Evolutionary conservation across 306 rosid species (phyloP).

Genomic region (Spatholobus suberectus): DNA sequence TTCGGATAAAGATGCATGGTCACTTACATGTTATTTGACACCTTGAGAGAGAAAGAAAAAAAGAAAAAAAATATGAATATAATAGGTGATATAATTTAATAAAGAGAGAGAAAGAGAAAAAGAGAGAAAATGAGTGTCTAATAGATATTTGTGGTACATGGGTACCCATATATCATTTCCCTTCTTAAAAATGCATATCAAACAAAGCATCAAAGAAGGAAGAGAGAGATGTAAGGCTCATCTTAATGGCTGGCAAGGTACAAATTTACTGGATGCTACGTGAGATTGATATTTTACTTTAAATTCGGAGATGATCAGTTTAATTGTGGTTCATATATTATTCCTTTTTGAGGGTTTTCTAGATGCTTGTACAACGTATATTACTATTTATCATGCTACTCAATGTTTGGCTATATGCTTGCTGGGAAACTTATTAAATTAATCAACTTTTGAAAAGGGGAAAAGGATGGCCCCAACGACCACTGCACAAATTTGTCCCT

Average conservation of each 20-base stretch:
- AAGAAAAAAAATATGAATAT: too few relatives aligned
- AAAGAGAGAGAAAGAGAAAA: too few relatives aligned
- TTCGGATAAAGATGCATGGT: too few relatives aligned
- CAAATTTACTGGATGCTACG: neutral
- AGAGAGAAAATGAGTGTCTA: too few relatives aligned
- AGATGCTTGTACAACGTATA: slow-evolving; percentile 5
- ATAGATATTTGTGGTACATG: too few relatives aligned
- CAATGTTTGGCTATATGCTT: neutral
- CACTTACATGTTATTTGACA: too few relatives aligned
- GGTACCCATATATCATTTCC: too few relatives aligned
- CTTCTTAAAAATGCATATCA: neutral
- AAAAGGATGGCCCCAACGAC: slow-evolving; percentile 43
- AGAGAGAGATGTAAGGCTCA: neutral
- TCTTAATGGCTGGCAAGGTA: slow-evolving; percentile 16
- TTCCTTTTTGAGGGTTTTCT: slow-evolving; percentile 18
- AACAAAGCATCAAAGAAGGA: neutral
- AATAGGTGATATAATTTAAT: too few relatives aligned
- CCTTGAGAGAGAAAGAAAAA: too few relatives aligned
- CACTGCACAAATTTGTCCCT: slow-evolving; percentile 47
- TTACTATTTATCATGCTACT: neutral
- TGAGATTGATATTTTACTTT: slow-evolving; percentile 7
- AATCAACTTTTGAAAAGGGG: slow-evolving; percentile 27
- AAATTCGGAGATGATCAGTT: neutral
- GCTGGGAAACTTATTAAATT: slow-evolving; percentile 1
- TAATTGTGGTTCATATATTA: slow-evolving; percentile 1